phyloP scores from a whole-genome alignment of 2,329 filamentous ascomycete genomes.

The Ustilaginoidea virens region DNA sequence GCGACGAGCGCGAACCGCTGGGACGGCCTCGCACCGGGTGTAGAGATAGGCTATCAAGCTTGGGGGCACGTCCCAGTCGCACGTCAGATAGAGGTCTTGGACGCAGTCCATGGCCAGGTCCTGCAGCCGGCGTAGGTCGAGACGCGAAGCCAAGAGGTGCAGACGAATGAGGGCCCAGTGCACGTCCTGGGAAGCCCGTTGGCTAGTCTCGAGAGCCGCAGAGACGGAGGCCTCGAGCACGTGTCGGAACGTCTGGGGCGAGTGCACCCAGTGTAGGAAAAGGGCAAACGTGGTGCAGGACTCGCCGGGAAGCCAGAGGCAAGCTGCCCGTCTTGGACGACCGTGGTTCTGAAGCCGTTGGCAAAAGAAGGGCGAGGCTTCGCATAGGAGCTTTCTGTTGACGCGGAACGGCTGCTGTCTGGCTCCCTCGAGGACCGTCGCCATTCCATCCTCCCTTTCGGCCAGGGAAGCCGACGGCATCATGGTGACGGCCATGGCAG shows the following conservation, averaged over 20 bases:
- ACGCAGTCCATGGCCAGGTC: constrained; percentile 42
- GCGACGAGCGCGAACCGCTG: constrained; percentile 36
- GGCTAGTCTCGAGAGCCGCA: constrained; percentile 13
- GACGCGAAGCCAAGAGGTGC: constrained; percentile 39
- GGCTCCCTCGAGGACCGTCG: constrained; percentile 26
- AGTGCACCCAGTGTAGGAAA: constrained; percentile 37
- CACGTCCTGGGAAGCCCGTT: constrained; percentile 21
- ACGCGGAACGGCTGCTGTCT: constrained; percentile 25
- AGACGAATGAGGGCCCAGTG: constrained; percentile 42
- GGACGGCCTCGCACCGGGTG: constrained; percentile 31
- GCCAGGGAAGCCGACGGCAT: constrained; percentile 1
- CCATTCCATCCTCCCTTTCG: constrained; percentile 8
- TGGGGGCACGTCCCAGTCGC: constrained; percentile 42
- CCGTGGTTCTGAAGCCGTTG: constrained; percentile 24
- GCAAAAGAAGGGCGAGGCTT: constrained; percentile 31
- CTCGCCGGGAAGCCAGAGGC: constrained; percentile 29
- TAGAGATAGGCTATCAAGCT: constrained; percentile 37
- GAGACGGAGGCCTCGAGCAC: constrained; percentile 26
- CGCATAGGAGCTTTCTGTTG: constrained; percentile 29
- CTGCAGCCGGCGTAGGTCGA: constrained; percentile 34
- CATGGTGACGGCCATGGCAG: no score
- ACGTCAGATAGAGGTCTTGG: constrained; percentile 41
- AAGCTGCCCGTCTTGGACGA: constrained; percentile 13
- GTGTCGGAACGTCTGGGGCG: constrained; percentile 23
- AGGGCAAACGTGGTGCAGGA: constrained; percentile 36